Evolutionary conservation across 2,329 filamentous ascomycete genomes (phyloP).

Genomic region (Sphaceloma murrayae): DNA sequence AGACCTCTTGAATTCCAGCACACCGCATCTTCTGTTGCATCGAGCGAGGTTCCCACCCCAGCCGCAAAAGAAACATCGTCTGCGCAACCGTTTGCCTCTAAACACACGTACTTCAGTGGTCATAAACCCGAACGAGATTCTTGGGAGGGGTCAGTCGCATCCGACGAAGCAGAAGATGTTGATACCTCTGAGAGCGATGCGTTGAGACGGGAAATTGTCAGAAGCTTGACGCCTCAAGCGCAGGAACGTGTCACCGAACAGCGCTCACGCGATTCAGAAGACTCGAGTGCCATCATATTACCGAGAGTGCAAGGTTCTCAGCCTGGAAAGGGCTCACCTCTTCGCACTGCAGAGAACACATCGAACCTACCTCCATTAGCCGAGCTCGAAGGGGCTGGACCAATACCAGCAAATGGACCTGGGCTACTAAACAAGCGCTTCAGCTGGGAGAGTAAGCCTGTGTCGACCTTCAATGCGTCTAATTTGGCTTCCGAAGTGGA

Average conservation of each 20-base stretch:
- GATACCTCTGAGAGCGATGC: slow-evolving; percentile 61
- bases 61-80: slow-evolving; percentile 37
- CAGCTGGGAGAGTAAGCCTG: slow-evolving; percentile 29
- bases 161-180: slow-evolving; percentile 31
- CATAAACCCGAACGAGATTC: slow-evolving; percentile 18
- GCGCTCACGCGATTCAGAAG: slow-evolving; percentile 23
- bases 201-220: slow-evolving; percentile 64
- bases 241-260: slow-evolving; percentile 16
- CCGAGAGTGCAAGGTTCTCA: background rate
- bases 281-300: too few species aligned
- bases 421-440: slow-evolving; percentile 29
- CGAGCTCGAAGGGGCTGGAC: slow-evolving; percentile 6
- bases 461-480: slow-evolving; percentile 4
- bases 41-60: slow-evolving; percentile 37
- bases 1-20: slow-evolving; percentile 33
- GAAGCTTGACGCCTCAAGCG: slow-evolving; percentile 49
- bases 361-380: background rate
- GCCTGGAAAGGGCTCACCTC: background rate
- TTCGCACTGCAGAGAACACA: background rate
- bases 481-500: slow-evolving; percentile 7
- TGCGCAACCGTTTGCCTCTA: background rate
- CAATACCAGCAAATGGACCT: slow-evolving; percentile 14
- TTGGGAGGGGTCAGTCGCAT: slow-evolving; percentile 4
- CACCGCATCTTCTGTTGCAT: slow-evolving; percentile 27
- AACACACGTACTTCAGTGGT: slow-evolving; percentile 31